Evolutionary conservation across 106 monocot species (phyloP).

Genomic region (Vanilla planifolia): DNA sequence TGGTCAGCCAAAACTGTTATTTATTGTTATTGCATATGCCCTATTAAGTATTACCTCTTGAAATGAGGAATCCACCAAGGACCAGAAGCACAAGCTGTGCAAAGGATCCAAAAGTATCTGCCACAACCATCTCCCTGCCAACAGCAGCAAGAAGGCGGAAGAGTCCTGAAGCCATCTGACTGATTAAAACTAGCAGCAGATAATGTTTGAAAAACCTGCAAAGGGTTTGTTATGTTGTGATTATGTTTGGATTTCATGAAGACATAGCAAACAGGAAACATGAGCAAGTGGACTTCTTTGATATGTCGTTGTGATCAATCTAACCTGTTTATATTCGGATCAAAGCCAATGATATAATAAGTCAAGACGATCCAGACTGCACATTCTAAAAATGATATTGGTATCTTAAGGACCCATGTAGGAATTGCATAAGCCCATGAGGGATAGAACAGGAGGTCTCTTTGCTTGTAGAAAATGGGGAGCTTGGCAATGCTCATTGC

Average conservation of each 20-base stretch:
- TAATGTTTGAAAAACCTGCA: slow-evolving; percentile 43
- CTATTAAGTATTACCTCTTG: slow-evolving; percentile 22
- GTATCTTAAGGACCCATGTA: slow-evolving; percentile 29
- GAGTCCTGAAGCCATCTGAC: slow-evolving; percentile 55
- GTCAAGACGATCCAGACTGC: slow-evolving; percentile 39
- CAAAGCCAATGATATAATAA: slow-evolving; percentile 44
- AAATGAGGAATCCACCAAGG: slow-evolving; percentile 52
- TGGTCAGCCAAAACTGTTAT: too few species aligned
- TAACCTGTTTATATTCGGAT: slow-evolving; percentile 12
- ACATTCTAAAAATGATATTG: slow-evolving; percentile 33
- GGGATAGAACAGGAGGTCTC: slow-evolving; percentile 25
- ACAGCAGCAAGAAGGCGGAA: slow-evolving; percentile 52
- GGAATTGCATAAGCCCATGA: slow-evolving; percentile 24
- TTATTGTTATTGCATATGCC: neutral
- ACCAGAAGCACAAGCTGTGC: slow-evolving; percentile 33
- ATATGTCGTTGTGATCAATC: neutral
- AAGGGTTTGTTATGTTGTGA: neutral
- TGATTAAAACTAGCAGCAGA: slow-evolving; percentile 30
- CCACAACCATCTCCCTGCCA: slow-evolving; percentile 52
- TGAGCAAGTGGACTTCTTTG: too few species aligned
- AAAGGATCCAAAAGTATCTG: slow-evolving; percentile 53
- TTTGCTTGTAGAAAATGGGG: slow-evolving; percentile 49
- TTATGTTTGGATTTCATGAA: neutral
- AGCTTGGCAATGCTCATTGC: slow-evolving; percentile 33
- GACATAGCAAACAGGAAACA: neutral